Conservation (phyloP, 768 basidiomycete species). For the Austroboletus festivus region DNA sequence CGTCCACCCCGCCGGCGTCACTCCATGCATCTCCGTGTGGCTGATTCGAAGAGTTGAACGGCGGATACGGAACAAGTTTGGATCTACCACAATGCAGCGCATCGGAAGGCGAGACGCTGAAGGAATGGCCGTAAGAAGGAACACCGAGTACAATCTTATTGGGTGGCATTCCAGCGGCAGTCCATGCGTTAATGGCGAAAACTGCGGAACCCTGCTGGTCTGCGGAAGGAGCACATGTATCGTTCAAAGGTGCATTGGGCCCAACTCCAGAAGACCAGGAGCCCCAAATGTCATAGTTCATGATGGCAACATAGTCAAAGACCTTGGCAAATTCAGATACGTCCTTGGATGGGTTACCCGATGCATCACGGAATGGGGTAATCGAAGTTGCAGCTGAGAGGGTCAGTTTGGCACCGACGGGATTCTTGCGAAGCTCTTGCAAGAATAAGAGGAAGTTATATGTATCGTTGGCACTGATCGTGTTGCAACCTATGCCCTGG, state of each 20-base stretch:
- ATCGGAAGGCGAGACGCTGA: conserved; percentile 35
- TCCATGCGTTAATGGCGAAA: conserved; percentile 72
- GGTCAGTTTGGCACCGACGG: conserved; percentile 51
- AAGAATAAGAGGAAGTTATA: conserved; percentile 79
- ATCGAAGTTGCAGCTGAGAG: conserved; percentile 70
- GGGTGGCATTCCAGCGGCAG: conserved; percentile 67
- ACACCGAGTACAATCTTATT: conserved; percentile 75
- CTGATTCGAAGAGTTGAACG: conserved; percentile 43
- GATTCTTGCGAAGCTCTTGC: conserved; percentile 55
- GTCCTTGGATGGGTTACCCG: conserved; percentile 60
- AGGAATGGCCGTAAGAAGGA: conserved; percentile 80
- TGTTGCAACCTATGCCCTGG: conserved; percentile 67
- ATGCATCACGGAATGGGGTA: conserved; percentile 58
- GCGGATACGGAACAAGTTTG: conserved; percentile 45
- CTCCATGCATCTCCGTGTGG: conserved; percentile 61
- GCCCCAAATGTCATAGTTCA: conserved; percentile 67
- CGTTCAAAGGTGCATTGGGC: conserved; percentile 77
- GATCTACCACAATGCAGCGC: conserved; percentile 39
- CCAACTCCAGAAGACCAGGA: conserved; percentile 55
- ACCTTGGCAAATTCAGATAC: conserved; percentile 70
- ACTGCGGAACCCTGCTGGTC: conserved; percentile 72
- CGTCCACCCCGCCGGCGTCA: conserved; percentile 42
- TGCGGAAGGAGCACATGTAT: conserved; percentile 61
- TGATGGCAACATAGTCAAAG: conserved; percentile 61
- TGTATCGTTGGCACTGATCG: conserved; percentile 52